These are phyloP conservation scores for Nemophila menziesii DNA, from an alignment of 257 asterid genomes.

Conservation along the genomic window DNA sequence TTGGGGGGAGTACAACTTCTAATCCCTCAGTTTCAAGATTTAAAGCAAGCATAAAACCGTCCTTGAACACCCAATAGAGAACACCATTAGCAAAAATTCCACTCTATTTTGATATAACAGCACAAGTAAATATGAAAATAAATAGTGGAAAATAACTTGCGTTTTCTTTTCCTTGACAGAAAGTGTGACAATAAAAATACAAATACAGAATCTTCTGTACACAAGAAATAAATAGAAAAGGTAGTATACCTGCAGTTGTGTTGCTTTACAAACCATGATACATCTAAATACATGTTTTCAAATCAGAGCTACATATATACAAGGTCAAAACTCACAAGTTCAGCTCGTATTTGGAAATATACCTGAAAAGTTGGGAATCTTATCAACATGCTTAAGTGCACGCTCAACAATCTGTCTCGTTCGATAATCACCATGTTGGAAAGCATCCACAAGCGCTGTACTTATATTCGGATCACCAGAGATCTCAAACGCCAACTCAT, in stretches of 20 bases:
- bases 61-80: too few species aligned
- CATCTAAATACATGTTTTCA: constrained; percentile 8
- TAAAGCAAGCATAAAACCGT: too few species aligned
- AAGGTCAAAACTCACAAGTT: constrained; percentile 6
- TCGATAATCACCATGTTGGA: constrained; percentile 71
- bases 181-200: not conserved
- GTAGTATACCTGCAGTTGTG: constrained; percentile 1
- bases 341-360: constrained; percentile 46
- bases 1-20: too few species aligned
- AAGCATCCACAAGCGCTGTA: constrained; percentile 86
- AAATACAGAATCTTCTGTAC: not conserved
- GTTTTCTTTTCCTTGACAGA: not conserved
- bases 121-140: not conserved
- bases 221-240: constrained; percentile 11
- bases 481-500: constrained; percentile 50
- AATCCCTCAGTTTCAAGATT: too few species aligned
- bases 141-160: not conserved
- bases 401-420: constrained; percentile 89
- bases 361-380: constrained; percentile 83
- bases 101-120: not conserved
- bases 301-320: constrained; percentile 6
- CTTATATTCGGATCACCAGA: constrained; percentile 64
- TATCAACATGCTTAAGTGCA: constrained; percentile 73
- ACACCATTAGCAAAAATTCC: too few species aligned
- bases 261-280: constrained; percentile 2